These are phyloP conservation scores for Phytophthora hybrid DNA, from an alignment of 352 stramenopile species.

Conservation along the genomic window DNA sequence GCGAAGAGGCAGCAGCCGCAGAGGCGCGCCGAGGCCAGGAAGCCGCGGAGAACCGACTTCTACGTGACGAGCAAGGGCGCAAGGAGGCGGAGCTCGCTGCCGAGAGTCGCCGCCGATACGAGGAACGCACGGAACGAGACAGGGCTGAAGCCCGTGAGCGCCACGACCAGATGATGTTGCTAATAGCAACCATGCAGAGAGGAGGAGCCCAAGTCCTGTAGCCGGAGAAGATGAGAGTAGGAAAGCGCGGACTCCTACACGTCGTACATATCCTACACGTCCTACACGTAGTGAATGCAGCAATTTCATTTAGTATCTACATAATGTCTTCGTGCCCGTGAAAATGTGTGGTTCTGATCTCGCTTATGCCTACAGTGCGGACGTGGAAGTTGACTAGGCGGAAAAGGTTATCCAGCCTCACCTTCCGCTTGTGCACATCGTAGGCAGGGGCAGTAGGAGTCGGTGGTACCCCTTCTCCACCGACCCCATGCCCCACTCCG, in stretches of 20 bases:
- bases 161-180: conserved; percentile 1
- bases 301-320: not conserved
- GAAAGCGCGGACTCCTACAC: too few relatives aligned
- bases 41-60: too few relatives aligned
- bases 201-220: too few relatives aligned
- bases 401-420: not conserved
- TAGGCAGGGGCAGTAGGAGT: not conserved
- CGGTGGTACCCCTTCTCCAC: not conserved
- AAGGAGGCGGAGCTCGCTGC: not conserved
- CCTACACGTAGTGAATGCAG: too few relatives aligned
- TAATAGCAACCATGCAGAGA: not conserved
- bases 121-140: not conserved
- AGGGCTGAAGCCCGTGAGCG: not conserved
- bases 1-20: not conserved
- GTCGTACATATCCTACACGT: too few relatives aligned
- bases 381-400: not conserved
- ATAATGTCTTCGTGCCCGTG: not conserved
- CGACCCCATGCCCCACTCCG: not conserved
- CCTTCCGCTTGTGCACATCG: not conserved
- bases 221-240: too few relatives aligned
- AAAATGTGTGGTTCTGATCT: not conserved
- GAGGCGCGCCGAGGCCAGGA: not conserved
- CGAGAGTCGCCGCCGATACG: not conserved
- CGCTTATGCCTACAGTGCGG: not conserved
- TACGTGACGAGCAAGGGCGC: not conserved